Base-by-base conservation (phyloP, 768 basidiomycete species). In the Pulveroboletus sp. region DNA sequence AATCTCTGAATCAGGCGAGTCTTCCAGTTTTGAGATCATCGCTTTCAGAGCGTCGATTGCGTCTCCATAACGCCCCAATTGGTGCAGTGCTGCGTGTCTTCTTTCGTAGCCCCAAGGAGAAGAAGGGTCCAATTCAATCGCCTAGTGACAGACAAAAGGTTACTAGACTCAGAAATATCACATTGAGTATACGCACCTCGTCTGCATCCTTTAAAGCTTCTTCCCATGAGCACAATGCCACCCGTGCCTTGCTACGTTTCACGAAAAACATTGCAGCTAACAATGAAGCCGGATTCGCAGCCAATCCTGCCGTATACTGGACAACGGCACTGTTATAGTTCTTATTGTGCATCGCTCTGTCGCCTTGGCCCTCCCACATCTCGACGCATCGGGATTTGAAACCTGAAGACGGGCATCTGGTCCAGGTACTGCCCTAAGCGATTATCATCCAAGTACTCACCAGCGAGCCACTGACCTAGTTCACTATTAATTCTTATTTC, bases 51-150 rank as follows among this genome's bases (percentile, higher is more conserved):
- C 39, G 2, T 49, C 33, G 35, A 56, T 49, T 17, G 60, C 60
- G 2, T 53, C 49, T 8, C 11, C 37, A 14, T 51, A 61, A 27
- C 44, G 60, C 28, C 31, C 14, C 24, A 61, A 28, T 36, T 14
- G 18, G 38, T 50, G 57, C 27, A 61, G 39, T 5, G 49, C 51
- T 31, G 49, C 33, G 1, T 62, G 54, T 24, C 46, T 56, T 37
- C 45, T 53, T 51, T 59, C 42, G n/a, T 59, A 56, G 21, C 54
- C 51, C 26, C 43, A 43, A 1, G 53, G 60, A 1, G 54, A 62
- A 35, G 41, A 59, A 31, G 49, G 49, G n/a, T 48, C 9, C 12
- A 37, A 15, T 31, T 14, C 24, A 7, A 56, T 52, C 4, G 47
- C 60, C 60, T 61, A 30, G 27, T 31, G 14, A 33, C 12, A 6